Evolutionary conservation across 441 rosid species (phyloP), one percentile per base, ranked within the genome.

Genomic region (California macrophylla): DNA sequence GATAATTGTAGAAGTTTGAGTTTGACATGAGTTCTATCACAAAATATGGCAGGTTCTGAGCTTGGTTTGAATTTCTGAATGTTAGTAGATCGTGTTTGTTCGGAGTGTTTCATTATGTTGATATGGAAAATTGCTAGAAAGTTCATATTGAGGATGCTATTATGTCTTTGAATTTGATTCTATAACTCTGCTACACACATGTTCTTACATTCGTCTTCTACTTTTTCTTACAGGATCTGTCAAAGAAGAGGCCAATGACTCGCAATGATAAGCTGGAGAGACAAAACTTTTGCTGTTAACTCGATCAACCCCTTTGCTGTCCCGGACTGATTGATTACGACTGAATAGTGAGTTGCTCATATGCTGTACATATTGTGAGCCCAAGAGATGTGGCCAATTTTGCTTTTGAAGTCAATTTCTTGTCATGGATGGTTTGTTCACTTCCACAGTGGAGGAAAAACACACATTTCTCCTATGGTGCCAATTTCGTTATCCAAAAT

Each of bases 361-460:
- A 15, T 32, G 45, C 45, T 70, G 78, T 75, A 72, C 61, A 78
- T 74, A 72, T n/a, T 23, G 18, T 69, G 67, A 72, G 77, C 75
- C 82, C 76, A 24, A 68, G 47, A 26, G 15, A 15, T 40, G 70
- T 47, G 64, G 80, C 64, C 75, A 80, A 52, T 84, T 84, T 84
- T 80, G 77, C 50, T 61, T 77, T 2, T 23, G 16, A 21, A 54
- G 26, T 54, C 61, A 54, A 20, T 54, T 54, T 54, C 25, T 54
- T 47, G 54, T 15, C 15, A 47, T 4, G 21, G 54, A 47, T 10
- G 21, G 20, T 54, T 54, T 40, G 26, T 54, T 54, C 26, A 21
- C 26, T 7, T 18, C 15, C 25, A 40, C n/a, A 15, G 26, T 21
- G 10, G 61, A 54, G 54, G 54, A 45, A 47, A 47, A 20, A 47